Conservation (phyloP, 768 basidiomycete genomes). For the Omphalotus guepiniiformis region DNA sequence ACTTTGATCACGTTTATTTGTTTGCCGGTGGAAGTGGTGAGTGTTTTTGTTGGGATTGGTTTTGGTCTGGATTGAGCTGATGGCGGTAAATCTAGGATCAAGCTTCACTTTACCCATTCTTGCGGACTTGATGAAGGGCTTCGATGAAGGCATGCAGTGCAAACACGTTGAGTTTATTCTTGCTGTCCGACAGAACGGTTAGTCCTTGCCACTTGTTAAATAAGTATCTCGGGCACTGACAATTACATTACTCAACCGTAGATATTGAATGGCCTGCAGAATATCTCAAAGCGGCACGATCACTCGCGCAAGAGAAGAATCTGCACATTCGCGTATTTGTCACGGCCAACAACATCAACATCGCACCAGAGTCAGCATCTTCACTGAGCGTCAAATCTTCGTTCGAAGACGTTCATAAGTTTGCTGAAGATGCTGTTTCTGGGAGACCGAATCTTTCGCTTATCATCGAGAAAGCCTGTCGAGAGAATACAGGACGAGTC, state of each 20-base stretch:
- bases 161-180: slow-evolving; percentile 20
- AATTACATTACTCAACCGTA: neutral
- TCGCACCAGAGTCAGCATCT: too few species aligned
- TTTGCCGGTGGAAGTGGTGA: slow-evolving; percentile 29
- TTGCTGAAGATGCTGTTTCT: too few species aligned
- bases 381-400: too few species aligned
- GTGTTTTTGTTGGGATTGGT: slow-evolving; percentile 13
- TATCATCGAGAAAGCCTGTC: slow-evolving; percentile 16
- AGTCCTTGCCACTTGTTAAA: neutral
- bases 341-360: neutral
- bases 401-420: too few species aligned
- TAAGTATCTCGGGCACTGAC: neutral
- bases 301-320: too few species aligned
- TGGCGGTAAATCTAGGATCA: slow-evolving; percentile 12
- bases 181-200: slow-evolving; percentile 17
- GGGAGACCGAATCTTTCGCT: slow-evolving; percentile 18
- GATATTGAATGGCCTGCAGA: neutral
- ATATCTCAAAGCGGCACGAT: neutral
- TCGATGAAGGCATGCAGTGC: slow-evolving; percentile 13
- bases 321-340: neutral
- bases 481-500: slow-evolving; percentile 18
- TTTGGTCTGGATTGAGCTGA: neutral
- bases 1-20: slow-evolving; percentile 24
- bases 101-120: slow-evolving; percentile 24
- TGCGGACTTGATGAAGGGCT: too few species aligned